Conservation (phyloP, 2,329 filamentous ascomycete species). For the Chalaropsis ovoidea region DNA sequence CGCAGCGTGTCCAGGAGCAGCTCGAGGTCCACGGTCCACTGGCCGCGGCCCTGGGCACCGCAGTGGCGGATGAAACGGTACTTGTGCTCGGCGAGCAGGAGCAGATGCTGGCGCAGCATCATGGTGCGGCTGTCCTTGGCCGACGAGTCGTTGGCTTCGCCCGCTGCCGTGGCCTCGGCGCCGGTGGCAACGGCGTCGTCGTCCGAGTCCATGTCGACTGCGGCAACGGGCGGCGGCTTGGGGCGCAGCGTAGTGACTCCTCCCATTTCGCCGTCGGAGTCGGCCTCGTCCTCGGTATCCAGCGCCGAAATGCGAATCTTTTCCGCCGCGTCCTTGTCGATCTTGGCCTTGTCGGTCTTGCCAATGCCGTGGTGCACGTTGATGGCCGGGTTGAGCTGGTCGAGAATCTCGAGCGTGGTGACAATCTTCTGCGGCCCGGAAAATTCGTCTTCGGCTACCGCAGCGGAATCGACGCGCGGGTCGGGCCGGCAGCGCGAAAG, state of each 20-base stretch:
- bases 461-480: constrained; percentile 38
- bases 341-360: constrained; percentile 40
- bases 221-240: background rate
- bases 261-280: constrained; percentile 29
- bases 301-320: constrained; percentile 34
- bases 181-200: constrained; percentile 29
- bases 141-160: constrained; percentile 37
- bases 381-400: constrained; percentile 43
- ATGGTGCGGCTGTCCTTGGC: constrained; percentile 29
- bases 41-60: constrained; percentile 51
- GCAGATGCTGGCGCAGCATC: constrained; percentile 52
- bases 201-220: constrained; percentile 28
- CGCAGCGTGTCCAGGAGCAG: constrained; percentile 59
- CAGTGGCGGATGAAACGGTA: constrained; percentile 59
- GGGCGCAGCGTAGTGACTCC: background rate
- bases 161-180: constrained; percentile 40
- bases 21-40: constrained; percentile 80
- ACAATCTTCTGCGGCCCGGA: constrained; percentile 33
- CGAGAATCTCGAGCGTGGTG: constrained; percentile 48
- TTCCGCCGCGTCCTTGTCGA: constrained; percentile 40
- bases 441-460: constrained; percentile 30
- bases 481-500: constrained; percentile 57
- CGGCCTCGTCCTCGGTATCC: constrained; percentile 33
- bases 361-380: constrained; percentile 50
- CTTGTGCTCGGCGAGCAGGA: constrained; percentile 59